These are phyloP conservation scores for Lichtheimia ornata DNA, from an alignment of 371 early-diverging fungal genomes.

Conservation along the genomic window DNA sequence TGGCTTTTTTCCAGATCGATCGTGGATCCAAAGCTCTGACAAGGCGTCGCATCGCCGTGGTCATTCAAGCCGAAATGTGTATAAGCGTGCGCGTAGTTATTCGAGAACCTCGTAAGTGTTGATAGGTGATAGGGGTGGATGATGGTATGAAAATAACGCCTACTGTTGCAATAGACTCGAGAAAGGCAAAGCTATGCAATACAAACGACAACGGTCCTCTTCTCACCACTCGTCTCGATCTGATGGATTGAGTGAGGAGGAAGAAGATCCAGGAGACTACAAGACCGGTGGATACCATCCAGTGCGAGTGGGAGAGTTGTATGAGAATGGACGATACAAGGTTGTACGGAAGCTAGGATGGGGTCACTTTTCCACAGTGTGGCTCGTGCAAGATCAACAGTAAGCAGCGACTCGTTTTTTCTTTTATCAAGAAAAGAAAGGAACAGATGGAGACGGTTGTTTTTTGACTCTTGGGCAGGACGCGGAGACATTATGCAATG, in stretches of 20 bases:
- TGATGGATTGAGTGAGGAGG: constrained; percentile 49
- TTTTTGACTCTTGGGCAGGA: constrained; percentile 28
- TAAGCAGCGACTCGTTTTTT: constrained; percentile 28
- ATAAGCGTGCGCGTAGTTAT: too few species aligned
- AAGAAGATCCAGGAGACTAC: constrained; percentile 92
- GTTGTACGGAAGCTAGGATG: constrained; percentile 96
- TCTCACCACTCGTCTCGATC: neutral
- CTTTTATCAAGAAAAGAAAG: constrained; percentile 3
- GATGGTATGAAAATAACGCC: too few species aligned
- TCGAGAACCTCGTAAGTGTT: too few species aligned
- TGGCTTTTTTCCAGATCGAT: too few species aligned
- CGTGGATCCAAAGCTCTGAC: too few species aligned
- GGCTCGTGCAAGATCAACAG: constrained; percentile 86
- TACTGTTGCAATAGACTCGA: too few species aligned
- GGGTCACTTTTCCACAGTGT: constrained; percentile 99
- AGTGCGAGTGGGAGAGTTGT: constrained; percentile 82
- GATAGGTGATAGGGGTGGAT: too few species aligned
- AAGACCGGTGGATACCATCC: constrained; percentile 95
- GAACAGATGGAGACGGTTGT: constrained; percentile 2
- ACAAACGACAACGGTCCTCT: too few species aligned
- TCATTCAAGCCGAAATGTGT: too few species aligned
- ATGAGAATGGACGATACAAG: constrained; percentile 78
- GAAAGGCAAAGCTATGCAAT: too few species aligned
- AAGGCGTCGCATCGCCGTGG: too few species aligned
- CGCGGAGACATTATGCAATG: constrained; percentile 85